A percentile compares a stretch with the other conserved stretches of the same genome.
phyloP scores from a whole-genome alignment of 352 stramenopile species.

The Pythium chondricola region DNA sequence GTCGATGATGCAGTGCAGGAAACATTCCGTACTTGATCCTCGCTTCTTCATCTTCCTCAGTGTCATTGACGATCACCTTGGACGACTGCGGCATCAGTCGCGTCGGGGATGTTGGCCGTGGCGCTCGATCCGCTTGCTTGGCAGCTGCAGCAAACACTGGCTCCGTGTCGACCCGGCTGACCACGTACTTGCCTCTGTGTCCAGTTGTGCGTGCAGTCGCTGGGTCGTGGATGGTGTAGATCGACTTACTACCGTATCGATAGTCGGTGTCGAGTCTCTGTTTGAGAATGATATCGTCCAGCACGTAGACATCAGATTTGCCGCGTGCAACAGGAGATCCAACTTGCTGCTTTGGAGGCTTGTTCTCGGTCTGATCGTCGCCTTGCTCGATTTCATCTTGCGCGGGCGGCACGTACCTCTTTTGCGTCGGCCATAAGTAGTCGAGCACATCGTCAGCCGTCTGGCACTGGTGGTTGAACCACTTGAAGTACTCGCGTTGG shows the following conservation, averaged over 20 bases:
- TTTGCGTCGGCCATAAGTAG: conserved; percentile 43
- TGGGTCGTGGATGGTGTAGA: conserved; percentile 49
- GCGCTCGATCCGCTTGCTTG: conserved; percentile 9
- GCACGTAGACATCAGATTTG: conserved; percentile 27
- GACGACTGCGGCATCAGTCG: conserved; percentile 16
- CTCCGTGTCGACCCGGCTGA: conserved; percentile 15
- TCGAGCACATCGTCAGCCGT: conserved; percentile 50
- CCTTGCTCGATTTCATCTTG: not conserved
- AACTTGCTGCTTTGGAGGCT: not conserved
- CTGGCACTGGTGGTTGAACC: conserved; percentile 51
- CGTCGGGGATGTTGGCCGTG: conserved; percentile 9
- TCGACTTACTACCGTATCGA: conserved; percentile 33
- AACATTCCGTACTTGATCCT: conserved; percentile 14
- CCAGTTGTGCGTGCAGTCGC: conserved; percentile 21
- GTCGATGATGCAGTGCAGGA: conserved; percentile 9
- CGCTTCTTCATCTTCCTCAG: conserved; percentile 12
- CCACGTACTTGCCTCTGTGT: conserved; percentile 20
- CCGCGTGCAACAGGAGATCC: no score
- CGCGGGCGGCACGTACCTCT: conserved; percentile 12
- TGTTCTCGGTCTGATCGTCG: not conserved
- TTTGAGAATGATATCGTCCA: conserved; percentile 53
- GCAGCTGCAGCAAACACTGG: conserved; percentile 14
- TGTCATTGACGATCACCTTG: conserved; percentile 13
- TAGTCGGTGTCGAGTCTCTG: conserved; percentile 35
- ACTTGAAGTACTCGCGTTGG: conserved; percentile 46